Conservation (phyloP, 108 stramenopile genomes). For the Pseudonitzschia pungens region DNA sequence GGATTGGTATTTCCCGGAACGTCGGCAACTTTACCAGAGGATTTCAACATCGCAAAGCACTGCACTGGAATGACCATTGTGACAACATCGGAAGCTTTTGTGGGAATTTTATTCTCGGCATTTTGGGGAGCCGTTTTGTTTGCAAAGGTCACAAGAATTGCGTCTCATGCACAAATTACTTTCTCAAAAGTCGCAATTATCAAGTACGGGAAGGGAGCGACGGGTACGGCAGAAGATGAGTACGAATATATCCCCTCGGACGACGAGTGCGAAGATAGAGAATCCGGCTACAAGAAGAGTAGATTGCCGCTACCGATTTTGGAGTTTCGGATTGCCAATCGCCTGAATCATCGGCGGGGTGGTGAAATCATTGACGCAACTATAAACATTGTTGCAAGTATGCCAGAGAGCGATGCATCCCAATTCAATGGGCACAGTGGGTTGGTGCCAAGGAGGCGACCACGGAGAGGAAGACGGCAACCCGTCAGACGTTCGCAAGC, state of each 20-base stretch:
- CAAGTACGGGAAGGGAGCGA: slow-evolving; percentile 57
- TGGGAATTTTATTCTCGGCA: slow-evolving; percentile 65
- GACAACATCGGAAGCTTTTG: slow-evolving; percentile 59
- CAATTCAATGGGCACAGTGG: not conserved
- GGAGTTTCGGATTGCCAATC: slow-evolving; percentile 73
- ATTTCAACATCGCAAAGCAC: not conserved
- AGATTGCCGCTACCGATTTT: slow-evolving; percentile 61
- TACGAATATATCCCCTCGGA: slow-evolving; percentile 3
- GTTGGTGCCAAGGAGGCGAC: not conserved
- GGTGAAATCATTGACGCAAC: slow-evolving; percentile 70
- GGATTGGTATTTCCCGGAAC: slow-evolving; percentile 44
- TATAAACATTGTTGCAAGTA: slow-evolving; percentile 48
- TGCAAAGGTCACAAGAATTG: slow-evolving; percentile 68
- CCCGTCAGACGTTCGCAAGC: too few relatives aligned
- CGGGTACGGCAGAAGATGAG: slow-evolving; percentile 16
- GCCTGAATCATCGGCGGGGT: slow-evolving; percentile 27
- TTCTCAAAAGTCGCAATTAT: slow-evolving; percentile 64
- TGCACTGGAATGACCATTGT: slow-evolving; percentile 57
- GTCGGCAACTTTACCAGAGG: slow-evolving; percentile 5
- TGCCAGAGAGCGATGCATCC: slow-evolving; percentile 34
- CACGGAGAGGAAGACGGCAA: not conserved
- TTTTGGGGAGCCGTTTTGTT: slow-evolving; percentile 74
- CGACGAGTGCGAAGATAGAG: not conserved
- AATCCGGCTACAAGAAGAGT: not conserved
- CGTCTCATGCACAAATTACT: slow-evolving; percentile 53